These are phyloP conservation scores for Colletotrichum sp. DNA, from an alignment of 2,329 filamentous ascomycete genomes.

Conservation along the genomic window DNA sequence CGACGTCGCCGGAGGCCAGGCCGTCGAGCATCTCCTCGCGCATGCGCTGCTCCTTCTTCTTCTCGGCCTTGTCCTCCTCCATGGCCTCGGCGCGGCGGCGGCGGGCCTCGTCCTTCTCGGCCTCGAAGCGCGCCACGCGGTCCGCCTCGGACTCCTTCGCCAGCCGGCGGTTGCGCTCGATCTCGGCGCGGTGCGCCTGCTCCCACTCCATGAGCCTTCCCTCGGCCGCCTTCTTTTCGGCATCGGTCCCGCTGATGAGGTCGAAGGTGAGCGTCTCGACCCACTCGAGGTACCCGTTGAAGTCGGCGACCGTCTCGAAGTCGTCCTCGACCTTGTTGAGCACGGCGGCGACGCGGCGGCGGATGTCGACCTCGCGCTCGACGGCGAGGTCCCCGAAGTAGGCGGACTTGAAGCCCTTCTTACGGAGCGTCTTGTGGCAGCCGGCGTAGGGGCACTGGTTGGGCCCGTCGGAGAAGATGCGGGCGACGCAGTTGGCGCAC, in stretches of 20 bases:
- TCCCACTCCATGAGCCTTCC: conserved; percentile 64
- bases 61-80: conserved; percentile 74
- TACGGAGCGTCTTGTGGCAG: conserved; percentile 85
- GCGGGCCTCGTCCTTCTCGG: conserved; percentile 70
- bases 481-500: conserved; percentile 94
- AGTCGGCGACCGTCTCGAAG: conserved; percentile 82
- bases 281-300: conserved; percentile 93
- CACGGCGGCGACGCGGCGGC: conserved; percentile 75
- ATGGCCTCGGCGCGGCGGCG: conserved; percentile 66
- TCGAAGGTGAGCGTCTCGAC: conserved; percentile 92
- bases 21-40: conserved; percentile 73
- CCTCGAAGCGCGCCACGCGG: conserved; percentile 58
- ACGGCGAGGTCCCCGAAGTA: conserved; percentile 89
- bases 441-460: conserved; percentile 90
- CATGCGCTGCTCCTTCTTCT: conserved; percentile 64
- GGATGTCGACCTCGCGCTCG: conserved; percentile 92
- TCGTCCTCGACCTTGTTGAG: conserved; percentile 92
- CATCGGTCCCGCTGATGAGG: conserved; percentile 73
- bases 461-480: conserved; percentile 90
- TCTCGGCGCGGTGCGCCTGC: conserved; percentile 71
- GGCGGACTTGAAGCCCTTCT: conserved; percentile 81
- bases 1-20: conserved; percentile 64
- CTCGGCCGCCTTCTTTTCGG: conserved; percentile 58
- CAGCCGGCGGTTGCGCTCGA: conserved; percentile 63
- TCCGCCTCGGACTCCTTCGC: conserved; percentile 61